Base-by-base conservation (phyloP, 805 yeast genomes). In the Nakazawaea peltata region DNA sequence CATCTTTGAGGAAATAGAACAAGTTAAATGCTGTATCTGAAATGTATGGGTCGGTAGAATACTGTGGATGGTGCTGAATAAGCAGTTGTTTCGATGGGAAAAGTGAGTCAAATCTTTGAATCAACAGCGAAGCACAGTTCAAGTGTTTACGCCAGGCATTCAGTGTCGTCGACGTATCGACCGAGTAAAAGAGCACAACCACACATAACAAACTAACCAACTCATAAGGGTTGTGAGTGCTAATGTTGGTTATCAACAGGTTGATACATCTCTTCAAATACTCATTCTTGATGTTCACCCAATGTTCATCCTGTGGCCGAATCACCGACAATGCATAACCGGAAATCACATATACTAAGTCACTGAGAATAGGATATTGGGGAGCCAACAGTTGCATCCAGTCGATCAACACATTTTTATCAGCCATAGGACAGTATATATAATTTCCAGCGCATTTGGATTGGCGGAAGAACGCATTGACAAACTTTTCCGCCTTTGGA, bases 121-220 rank as follows among this genome's bases (percentile, higher is more conserved):
- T 27, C 19, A 39, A 30, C 10, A 36, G 33, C 15, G 35, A 39
- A 12, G 42, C 42, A 19, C 42, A 36, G 4, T 25, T 28, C 27
- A 39, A 32, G 31, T 39, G 42, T 29, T 31, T 34, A 9, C 42
- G 30, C 42, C 42, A 39, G 13, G 34, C 25, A 22, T 39, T 39
- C n/a, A 39, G 26, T 11, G 34, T 39, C 7, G 39, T 34, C 5
- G 39, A 35, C 15, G 39, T 33, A 16, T 36, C 34, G 19, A 34
- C 39, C 4, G 39, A 31, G 22, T 34, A 39, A n/a, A 39, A 34
- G 10, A 39, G 28, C 5, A 39, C 16, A 4, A 39, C 34, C 17
- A 32, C 37, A 12, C 33, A 25, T 4, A 39, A 19, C 18, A 39
- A 35, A n/a, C 32, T 26, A 11, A 28, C 35, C 26, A 39, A 27